These are phyloP conservation scores for Termitomyces sp. DNA, from an alignment of 768 basidiomycete species.

Conservation along the genomic window DNA sequence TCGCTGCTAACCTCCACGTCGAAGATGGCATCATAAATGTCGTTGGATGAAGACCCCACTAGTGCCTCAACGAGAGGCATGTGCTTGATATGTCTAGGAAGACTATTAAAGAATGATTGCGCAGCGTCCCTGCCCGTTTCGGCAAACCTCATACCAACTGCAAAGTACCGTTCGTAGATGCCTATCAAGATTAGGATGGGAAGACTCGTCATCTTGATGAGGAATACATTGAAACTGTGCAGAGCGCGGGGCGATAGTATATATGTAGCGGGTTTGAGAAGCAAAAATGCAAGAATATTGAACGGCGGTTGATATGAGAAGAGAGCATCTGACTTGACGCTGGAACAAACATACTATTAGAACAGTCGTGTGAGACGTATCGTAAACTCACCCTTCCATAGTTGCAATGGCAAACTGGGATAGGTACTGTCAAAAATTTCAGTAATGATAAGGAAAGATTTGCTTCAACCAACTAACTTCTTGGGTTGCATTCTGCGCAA, in stretches of 20 bases:
- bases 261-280: slow-evolving; percentile 78
- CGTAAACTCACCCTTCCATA: slow-evolving; percentile 65
- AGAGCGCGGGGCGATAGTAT: slow-evolving; percentile 68
- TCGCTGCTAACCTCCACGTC: slow-evolving; percentile 53
- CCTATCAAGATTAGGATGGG: slow-evolving; percentile 74
- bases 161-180: slow-evolving; percentile 71
- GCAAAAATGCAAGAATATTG: slow-evolving; percentile 72
- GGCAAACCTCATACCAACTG: slow-evolving; percentile 42
- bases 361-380: not conserved
- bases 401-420: slow-evolving; percentile 86
- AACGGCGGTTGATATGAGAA: slow-evolving; percentile 93
- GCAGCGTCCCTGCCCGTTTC: slow-evolving; percentile 47
- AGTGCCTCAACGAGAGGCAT: slow-evolving; percentile 73
- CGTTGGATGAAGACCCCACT: slow-evolving; percentile 61
- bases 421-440: slow-evolving; percentile 59
- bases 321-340: slow-evolving; percentile 84
- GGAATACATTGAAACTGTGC: slow-evolving; percentile 81
- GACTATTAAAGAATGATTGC: slow-evolving; percentile 51
- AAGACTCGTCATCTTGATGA: slow-evolving; percentile 80
- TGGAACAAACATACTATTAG: slow-evolving; percentile 18
- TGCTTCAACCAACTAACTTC: slow-evolving; percentile 27
- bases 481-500: slow-evolving; percentile 37
- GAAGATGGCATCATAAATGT: slow-evolving; percentile 76
- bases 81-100: slow-evolving; percentile 67
- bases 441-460: slow-evolving; percentile 21